Evolutionary conservation across 306 rosid genomes (phyloP).

Genomic region (Acmispon strigosus): DNA sequence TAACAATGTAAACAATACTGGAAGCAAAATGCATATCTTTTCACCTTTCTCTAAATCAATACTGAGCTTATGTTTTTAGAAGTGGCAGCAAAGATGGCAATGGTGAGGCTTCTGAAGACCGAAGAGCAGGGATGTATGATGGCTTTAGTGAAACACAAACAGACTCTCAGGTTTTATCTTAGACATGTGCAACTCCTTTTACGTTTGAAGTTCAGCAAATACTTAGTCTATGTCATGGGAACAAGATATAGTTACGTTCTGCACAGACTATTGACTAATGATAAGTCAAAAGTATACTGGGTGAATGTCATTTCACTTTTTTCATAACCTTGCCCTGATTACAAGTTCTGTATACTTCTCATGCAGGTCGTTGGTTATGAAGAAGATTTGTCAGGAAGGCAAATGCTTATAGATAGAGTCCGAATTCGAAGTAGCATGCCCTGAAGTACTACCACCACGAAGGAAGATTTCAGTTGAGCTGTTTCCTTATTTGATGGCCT

Average conservation of each 20-base stretch:
- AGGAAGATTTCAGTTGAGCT: background rate
- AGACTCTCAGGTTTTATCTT: slow-evolving; percentile 77
- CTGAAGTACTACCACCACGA: slow-evolving; percentile 14
- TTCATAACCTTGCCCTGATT: slow-evolving; percentile 10
- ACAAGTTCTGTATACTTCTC: slow-evolving; percentile 4
- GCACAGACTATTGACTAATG: background rate
- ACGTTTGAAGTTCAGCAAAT: background rate
- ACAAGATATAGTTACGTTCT: background rate
- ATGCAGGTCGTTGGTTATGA: slow-evolving; percentile 82
- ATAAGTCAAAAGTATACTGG: background rate
- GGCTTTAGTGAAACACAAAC: slow-evolving; percentile 90
- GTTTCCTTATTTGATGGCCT: background rate
- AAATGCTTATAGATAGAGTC: slow-evolving; percentile 82
- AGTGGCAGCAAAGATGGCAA: slow-evolving; percentile 46
- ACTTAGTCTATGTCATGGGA: background rate
- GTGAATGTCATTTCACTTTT: slow-evolving; percentile 9
- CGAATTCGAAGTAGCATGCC: slow-evolving; percentile 65
- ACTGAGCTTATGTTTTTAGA: slow-evolving; percentile 26
- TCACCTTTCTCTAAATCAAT: slow-evolving; percentile 1
- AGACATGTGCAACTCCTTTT: slow-evolving; percentile 4
- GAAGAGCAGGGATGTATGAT: slow-evolving; percentile 42
- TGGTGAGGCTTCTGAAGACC: slow-evolving; percentile 34
- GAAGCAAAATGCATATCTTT: background rate
- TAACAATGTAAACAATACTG: background rate
- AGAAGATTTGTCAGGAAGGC: slow-evolving; percentile 90